Evolutionary conservation across 352 stramenopile species (phyloP), one percentile per base, ranked within the genome.

Genomic region (Stramenopiles sp.): DNA sequence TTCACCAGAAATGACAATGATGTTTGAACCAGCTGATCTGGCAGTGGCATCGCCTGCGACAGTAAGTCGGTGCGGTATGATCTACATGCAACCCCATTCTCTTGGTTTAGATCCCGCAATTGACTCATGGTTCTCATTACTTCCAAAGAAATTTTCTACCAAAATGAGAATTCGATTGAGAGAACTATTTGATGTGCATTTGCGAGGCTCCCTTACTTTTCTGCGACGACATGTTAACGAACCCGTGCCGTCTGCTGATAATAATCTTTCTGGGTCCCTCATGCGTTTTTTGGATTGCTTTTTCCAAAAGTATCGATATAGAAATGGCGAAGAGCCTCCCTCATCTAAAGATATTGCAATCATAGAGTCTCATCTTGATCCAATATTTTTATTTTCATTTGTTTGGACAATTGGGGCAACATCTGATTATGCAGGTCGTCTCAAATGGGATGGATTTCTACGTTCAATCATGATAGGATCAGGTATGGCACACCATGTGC

Each of bases 1-100:
- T 73, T 78, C 65, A 1, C 61, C 70, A 28, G 58, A 83, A 26
- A 91, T 91, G 75, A 84, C 71, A 3, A 88, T 91, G 74, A 86
- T 91, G 70, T 91, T 91, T 40, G 75, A 91, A 49, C 68, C 81
- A n/a, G 71, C 88, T 47, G 75, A 91, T 41, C 53, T 91, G 0
- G 72, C 61, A 0, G 71, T 87, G 1, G 75, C 75, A 10, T 89
- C 72, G 1, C 75, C 75, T 0, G 75, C 75, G 22, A 91, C 75
- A 1, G 75, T 91, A 5, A 83, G 64, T 32, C 71, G 75, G 1
- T 83, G 76, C 0, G 75, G 75, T 7, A 88, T 91, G 62, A 77
- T 91, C 19, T 90, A 89, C 57, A 88, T 90, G 71, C 71, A 91
- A 44, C 72, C 74, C 0, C 22, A 52, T 26, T 48, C 47, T 3